Percentiles rank a stretch among this genome's conserved stretches.
These are phyloP conservation scores for Mycena belliarum DNA, from an alignment of 768 basidiomycete genomes.

Conservation along the genomic window DNA sequence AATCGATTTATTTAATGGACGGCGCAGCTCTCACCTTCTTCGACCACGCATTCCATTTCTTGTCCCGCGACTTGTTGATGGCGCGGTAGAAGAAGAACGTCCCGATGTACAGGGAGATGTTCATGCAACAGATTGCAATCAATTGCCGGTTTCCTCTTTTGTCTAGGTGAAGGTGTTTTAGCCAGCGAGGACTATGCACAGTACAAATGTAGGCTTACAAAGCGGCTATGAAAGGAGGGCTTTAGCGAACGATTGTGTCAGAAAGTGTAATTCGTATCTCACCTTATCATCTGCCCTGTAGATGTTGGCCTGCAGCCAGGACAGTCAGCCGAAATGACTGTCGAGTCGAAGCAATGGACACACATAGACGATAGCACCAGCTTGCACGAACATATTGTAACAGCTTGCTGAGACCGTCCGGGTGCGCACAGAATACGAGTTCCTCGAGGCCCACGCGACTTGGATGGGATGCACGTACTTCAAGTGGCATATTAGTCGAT, in stretches of 20 bases:
- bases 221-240: slow-evolving; percentile 27
- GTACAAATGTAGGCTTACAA: slow-evolving; percentile 28
- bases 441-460: slow-evolving; percentile 61
- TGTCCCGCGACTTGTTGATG: slow-evolving; percentile 49
- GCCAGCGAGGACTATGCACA: neutral
- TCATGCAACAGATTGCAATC: slow-evolving; percentile 55
- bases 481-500: neutral
- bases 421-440: slow-evolving; percentile 60
- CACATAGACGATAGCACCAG: slow-evolving; percentile 50
- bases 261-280: slow-evolving; percentile 7
- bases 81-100: slow-evolving; percentile 58
- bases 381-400: slow-evolving; percentile 71
- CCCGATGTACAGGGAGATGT: slow-evolving; percentile 51
- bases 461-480: slow-evolving; percentile 46
- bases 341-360: slow-evolving; percentile 15
- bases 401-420: slow-evolving; percentile 48
- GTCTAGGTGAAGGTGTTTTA: slow-evolving; percentile 34
- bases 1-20: neutral
- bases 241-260: neutral
- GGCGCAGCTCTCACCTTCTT: slow-evolving; percentile 36
- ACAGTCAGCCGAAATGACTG: neutral
- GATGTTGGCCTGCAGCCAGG: slow-evolving; percentile 47
- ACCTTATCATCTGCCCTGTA: slow-evolving; percentile 54
- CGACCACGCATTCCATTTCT: slow-evolving; percentile 53
- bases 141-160: slow-evolving; percentile 59